Conservation (phyloP, 345 rosid genomes). For the Pugionium cornutum region DNA sequence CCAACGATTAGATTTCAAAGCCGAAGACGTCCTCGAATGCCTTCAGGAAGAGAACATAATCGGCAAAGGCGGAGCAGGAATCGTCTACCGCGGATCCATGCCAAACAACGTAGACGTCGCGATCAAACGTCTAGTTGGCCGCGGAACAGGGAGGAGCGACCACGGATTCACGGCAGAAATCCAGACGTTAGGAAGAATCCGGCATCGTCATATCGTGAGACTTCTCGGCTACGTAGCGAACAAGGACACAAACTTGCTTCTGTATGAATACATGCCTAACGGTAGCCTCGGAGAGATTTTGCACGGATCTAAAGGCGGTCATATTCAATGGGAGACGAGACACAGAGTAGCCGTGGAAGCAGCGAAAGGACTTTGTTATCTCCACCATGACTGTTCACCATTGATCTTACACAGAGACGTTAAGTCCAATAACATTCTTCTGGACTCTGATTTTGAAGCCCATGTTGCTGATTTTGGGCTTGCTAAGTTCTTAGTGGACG, state of each 20-base stretch:
- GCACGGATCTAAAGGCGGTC: slow-evolving; percentile 86
- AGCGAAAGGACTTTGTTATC: slow-evolving; percentile 82
- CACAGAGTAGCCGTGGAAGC: slow-evolving; percentile 72
- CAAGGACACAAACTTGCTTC: slow-evolving; percentile 75
- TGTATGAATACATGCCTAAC: slow-evolving; percentile 23
- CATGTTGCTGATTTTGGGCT: slow-evolving; percentile 96
- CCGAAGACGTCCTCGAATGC: slow-evolving; percentile 78
- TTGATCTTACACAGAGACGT: slow-evolving; percentile 91
- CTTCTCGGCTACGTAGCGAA: slow-evolving; percentile 77
- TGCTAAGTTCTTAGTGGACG: slow-evolving; percentile 81
- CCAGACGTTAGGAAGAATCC: slow-evolving; percentile 74
- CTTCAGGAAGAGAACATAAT: slow-evolving; percentile 85
- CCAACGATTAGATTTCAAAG: slow-evolving; percentile 73
- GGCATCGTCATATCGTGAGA: slow-evolving; percentile 85
- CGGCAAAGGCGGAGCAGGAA: slow-evolving; percentile 95
- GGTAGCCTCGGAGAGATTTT: slow-evolving; percentile 33
- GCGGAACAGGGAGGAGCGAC: slow-evolving; percentile 63
- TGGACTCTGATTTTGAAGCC: slow-evolving; percentile 79
- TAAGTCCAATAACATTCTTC: slow-evolving; percentile 81
- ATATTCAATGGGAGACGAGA: slow-evolving; percentile 80
- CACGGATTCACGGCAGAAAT: slow-evolving; percentile 95
- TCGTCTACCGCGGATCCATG: slow-evolving; percentile 86
- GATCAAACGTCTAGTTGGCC: slow-evolving; percentile 72
- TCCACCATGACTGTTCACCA: slow-evolving; percentile 92
- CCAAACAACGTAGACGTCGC: slow-evolving; percentile 68